Conservation (phyloP, 768 basidiomycete species). For the Coprinopsis marcescibilis region DNA sequence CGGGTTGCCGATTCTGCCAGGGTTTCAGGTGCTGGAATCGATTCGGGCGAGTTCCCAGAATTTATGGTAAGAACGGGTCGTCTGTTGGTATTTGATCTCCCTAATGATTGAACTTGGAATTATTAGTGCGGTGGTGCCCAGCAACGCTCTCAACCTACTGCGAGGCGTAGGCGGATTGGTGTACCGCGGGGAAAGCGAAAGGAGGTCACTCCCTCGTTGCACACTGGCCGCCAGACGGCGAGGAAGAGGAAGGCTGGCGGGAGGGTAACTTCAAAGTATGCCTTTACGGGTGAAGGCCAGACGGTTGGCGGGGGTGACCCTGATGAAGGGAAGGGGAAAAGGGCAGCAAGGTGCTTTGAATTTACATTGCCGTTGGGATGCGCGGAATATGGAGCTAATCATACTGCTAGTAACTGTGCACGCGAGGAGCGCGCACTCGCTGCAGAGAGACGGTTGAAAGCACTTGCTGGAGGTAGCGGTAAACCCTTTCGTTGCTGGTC, state of each 20-base stretch:
- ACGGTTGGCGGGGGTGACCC: slow-evolving; percentile 41
- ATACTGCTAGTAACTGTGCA: slow-evolving; percentile 58
- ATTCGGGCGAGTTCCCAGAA: slow-evolving; percentile 62
- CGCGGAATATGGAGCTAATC: not conserved
- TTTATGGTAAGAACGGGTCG: slow-evolving; percentile 53
- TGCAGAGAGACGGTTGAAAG: slow-evolving; percentile 55
- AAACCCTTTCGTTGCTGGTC: no score
- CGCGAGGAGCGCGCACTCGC: slow-evolving; percentile 74
- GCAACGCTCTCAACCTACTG: slow-evolving; percentile 49
- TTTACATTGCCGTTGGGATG: no score
- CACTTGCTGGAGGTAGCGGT: slow-evolving; percentile 33
- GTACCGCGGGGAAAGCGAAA: slow-evolving; percentile 21
- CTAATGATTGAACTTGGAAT: not conserved
- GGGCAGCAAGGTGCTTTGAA: slow-evolving; percentile 53
- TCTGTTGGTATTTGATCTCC: not conserved
- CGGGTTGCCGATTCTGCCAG: slow-evolving; percentile 61
- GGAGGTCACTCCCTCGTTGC: slow-evolving; percentile 44
- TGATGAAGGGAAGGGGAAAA: slow-evolving; percentile 54
- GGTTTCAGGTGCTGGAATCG: slow-evolving; percentile 45
- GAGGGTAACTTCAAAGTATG: slow-evolving; percentile 55
- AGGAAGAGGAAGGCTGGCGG: slow-evolving; percentile 70
- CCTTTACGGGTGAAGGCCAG: slow-evolving; percentile 55
- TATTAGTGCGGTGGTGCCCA: slow-evolving; percentile 78
- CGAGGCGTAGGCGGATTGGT: slow-evolving; percentile 35
- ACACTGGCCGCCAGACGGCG: slow-evolving; percentile 55